A percentile compares a stretch with the other conserved stretches of the same genome.
phyloP scores from a whole-genome alignment of 805 yeast genomes.

The Lipomyces sp. region DNA sequence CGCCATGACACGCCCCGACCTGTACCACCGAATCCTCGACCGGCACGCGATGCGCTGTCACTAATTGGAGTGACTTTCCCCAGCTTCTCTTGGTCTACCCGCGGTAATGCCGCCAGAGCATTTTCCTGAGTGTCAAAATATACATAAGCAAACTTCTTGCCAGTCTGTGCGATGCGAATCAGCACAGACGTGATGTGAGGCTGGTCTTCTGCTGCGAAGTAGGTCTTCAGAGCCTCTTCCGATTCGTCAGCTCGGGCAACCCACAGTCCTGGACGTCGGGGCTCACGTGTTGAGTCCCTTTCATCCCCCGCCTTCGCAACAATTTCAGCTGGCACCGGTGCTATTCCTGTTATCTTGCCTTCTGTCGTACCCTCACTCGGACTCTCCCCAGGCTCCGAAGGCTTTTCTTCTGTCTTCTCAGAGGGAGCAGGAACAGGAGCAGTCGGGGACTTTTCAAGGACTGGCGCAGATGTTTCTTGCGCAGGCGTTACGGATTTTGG shows the following conservation, averaged over 20 bases:
- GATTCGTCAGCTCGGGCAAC: slow-evolving; percentile 47
- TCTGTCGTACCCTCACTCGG: slow-evolving; percentile 1
- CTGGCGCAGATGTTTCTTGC: slow-evolving; percentile 2
- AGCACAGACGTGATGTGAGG: slow-evolving; percentile 43
- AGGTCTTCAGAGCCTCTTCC: slow-evolving; percentile 43
- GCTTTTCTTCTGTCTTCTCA: neutral
- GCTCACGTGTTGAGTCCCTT: slow-evolving; percentile 9
- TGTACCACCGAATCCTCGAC: slow-evolving; percentile 5
- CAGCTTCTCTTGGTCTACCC: slow-evolving; percentile 25
- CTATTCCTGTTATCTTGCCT: neutral
- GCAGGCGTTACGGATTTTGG: neutral
- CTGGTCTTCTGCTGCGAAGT: slow-evolving; percentile 46
- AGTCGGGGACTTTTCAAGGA: neutral
- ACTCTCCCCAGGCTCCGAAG: slow-evolving; percentile 3
- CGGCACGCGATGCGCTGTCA: slow-evolving; percentile 14
- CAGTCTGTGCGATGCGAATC: slow-evolving; percentile 41
- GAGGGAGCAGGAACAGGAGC: neutral
- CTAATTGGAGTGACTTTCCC: slow-evolving; percentile 30
- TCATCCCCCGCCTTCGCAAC: slow-evolving; percentile 18
- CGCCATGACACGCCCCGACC: slow-evolving; percentile 8
- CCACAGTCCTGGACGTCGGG: slow-evolving; percentile 48
- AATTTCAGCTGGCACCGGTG: slow-evolving; percentile 18
- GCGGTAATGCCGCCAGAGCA: slow-evolving; percentile 26
- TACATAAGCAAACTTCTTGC: slow-evolving; percentile 47
- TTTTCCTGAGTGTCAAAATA: slow-evolving; percentile 46